Evolutionary conservation across 495 filamentous ascomycete genomes (phyloP), one percentile per base, ranked within the genome.

Genomic region (Xylaria cubensis): DNA sequence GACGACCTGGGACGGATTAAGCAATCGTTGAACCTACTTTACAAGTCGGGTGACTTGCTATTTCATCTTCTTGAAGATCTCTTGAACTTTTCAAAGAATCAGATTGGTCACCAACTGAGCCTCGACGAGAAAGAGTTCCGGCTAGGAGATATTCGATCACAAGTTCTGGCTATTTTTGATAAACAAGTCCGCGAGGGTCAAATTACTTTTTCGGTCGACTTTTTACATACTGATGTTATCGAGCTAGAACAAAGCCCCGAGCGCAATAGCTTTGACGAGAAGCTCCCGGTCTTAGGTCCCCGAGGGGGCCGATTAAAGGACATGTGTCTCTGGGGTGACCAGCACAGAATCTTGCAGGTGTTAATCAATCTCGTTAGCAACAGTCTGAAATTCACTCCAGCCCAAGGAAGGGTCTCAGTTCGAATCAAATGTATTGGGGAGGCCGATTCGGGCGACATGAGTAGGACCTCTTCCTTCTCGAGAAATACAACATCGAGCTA

Each of bases 341-440:
- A 94, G 72, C 93, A 97, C 74, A 86, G 95, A 36, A 94, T 97
- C 41, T 81, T 97, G 15, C 94, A 97, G 76, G 92, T 97, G 39
- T 87, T 97, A 58, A 97, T 97, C 83, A 98, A 98, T 77, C 86
- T 98, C 17, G 93, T 97, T 51, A 93, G 92, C 81, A 98, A 98
- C 81, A 93, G 91, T 76, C 83, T 97, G 17, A 98, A 98, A 77
- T 98, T 98, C 76, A 98, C 95, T 2, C 94, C 94, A 0, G 82
- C 90, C 51, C 88, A 90, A 9, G 94, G 94, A 12, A 88, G 84
- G 53, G 91, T 97, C 2, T 83, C 89, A 19, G 87, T 97, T 39
- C 87, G 89, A 15, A 94, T 97, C 70, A 89, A 86, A 68, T 94
- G 93, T 72, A 70, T 89, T 4, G 90, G 90, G 32, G 89, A 92